Percentiles rank a stretch among this genome's conserved stretches.
Conservation (phyloP, 192 early-diverging fungal species). For the Backusella tuberculispora region DNA sequence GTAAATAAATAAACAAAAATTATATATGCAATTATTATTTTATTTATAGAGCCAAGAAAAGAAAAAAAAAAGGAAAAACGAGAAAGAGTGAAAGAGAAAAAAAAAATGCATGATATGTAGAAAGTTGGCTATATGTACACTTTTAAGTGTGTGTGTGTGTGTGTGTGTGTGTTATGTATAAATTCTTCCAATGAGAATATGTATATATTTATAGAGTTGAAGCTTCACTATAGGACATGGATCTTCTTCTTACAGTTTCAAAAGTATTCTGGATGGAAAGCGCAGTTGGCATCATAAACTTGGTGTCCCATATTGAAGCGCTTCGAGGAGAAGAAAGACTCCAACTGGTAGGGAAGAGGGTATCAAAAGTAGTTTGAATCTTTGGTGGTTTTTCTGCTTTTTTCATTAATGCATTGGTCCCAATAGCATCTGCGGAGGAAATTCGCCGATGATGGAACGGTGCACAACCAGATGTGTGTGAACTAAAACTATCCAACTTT, state of each 20-base stretch:
- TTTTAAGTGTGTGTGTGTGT: not conserved
- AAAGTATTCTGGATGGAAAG: slow-evolving; percentile 37
- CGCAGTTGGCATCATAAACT: slow-evolving; percentile 31
- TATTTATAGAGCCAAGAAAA: not conserved
- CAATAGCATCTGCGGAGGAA: slow-evolving; percentile 7
- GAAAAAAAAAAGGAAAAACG: not conserved
- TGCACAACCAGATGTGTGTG: slow-evolving; percentile 41
- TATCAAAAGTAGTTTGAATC: not conserved
- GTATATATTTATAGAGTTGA: not conserved
- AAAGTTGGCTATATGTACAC: too few species aligned
- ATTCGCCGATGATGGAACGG: slow-evolving; percentile 31
- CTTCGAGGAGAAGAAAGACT: not conserved
- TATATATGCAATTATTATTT: not conserved
- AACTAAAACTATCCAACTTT: slow-evolving; percentile 33
- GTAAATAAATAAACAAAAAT: not conserved
- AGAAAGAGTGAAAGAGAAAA: not conserved
- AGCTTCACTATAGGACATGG: slow-evolving; percentile 26
- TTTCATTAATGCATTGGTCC: not conserved
- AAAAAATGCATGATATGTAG: not conserved
- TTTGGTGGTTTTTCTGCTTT: not conserved
- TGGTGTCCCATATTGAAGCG: slow-evolving; percentile 4
- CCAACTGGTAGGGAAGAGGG: not conserved
- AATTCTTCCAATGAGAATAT: not conserved
- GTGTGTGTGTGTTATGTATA: not conserved
- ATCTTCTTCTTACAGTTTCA: slow-evolving; percentile 36